phyloP scores from a whole-genome alignment of 1,284 basidiomycete species.

The Golubevia pallescens region DNA sequence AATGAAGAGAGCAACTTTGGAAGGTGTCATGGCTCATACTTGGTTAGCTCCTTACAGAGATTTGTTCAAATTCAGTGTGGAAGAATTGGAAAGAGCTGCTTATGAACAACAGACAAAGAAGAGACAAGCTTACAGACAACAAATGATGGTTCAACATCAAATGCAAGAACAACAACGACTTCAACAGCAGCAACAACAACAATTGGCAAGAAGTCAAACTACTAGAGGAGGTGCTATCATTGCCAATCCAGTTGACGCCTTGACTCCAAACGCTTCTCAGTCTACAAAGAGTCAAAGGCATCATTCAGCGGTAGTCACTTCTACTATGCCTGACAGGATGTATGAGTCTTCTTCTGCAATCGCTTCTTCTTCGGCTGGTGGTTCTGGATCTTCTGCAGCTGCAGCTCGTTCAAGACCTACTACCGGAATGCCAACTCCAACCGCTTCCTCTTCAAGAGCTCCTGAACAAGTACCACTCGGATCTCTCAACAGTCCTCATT shows the following conservation, averaged over 20 bases:
- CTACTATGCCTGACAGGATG: conserved; percentile 20
- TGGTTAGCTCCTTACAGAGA: conserved; percentile 62
- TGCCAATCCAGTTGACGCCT: conserved; percentile 23
- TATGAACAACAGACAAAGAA: conserved; percentile 63
- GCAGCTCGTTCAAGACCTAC: conserved; percentile 9
- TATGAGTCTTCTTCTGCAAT: conserved; percentile 4
- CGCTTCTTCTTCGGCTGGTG: background rate
- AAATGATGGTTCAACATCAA: conserved; percentile 60
- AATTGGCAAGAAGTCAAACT: background rate
- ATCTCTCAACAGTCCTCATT: background rate
- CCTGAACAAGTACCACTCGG: background rate
- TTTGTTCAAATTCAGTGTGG: conserved; percentile 60
- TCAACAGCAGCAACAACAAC: conserved; percentile 14
- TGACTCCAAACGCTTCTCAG: conserved; percentile 4
- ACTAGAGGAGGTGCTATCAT: conserved; percentile 17
- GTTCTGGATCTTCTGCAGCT: background rate
- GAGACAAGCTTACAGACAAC: conserved; percentile 58
- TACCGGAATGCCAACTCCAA: conserved; percentile 12
- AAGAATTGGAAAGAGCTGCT: conserved; percentile 60
- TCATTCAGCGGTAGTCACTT: conserved; percentile 24
- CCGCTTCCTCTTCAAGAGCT: background rate
- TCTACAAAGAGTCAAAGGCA: conserved; percentile 18
- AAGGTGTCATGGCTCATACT: conserved; percentile 59
- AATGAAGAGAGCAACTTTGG: conserved; percentile 39
- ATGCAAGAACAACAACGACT: conserved; percentile 49